Conservation (phyloP, 2,329 filamentous ascomycete genomes). For the Fusarium euwallaceae region DNA sequence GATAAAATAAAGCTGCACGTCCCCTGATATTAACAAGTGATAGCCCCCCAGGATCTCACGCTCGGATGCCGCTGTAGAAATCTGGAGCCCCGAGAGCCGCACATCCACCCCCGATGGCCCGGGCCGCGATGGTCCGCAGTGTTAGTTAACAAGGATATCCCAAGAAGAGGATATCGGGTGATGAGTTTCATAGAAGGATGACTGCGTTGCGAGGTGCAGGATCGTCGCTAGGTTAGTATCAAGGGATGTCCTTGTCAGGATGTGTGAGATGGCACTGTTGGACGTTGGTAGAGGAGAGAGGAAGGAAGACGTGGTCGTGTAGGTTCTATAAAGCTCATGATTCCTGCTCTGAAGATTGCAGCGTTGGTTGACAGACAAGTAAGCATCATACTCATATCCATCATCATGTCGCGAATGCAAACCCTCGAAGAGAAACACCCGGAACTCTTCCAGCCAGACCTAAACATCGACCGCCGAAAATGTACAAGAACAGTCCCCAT, state of each 20-base stretch:
- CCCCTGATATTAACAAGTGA: neutral
- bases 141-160: neutral
- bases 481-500: constrained; percentile 14
- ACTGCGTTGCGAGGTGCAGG: neutral
- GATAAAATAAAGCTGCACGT: neutral
- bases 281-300: neutral
- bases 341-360: neutral
- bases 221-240: neutral
- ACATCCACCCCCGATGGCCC: neutral
- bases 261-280: neutral
- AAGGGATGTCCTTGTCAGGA: neutral
- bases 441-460: constrained; percentile 14
- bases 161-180: neutral
- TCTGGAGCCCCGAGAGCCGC: constrained; percentile 4
- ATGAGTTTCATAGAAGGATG: neutral
- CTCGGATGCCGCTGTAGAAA: neutral
- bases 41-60: neutral
- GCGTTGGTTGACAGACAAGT: too few species aligned
- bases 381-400: neutral
- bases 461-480: constrained; percentile 14
- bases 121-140: neutral
- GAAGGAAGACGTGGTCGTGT: neutral
- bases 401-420: constrained; percentile 11
- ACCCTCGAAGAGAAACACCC: constrained; percentile 13
- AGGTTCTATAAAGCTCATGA: neutral